Base-by-base conservation (phyloP, 1,284 basidiomycete genomes). In the Papiliotrema fonsecae region DNA sequence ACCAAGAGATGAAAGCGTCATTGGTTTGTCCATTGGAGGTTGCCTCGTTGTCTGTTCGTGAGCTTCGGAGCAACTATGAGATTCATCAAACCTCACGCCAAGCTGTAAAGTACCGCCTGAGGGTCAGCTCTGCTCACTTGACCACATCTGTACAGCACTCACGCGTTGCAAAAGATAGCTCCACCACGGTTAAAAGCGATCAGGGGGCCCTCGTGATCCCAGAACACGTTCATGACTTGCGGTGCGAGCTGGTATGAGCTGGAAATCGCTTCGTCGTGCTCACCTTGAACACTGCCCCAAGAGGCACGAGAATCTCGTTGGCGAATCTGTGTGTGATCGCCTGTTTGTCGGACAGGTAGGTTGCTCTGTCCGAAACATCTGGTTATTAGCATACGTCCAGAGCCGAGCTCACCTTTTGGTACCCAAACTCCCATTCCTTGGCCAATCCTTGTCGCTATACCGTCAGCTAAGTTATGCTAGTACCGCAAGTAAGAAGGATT, bases 131-230 rank as follows among this genome's bases (percentile, higher is more conserved):
- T 19, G 10, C 14, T 7, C 30, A 18, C n/a, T n/a, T n/a, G n/a
- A n/a, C n/a, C n/a, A 35, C 19, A 24, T 6, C 28, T n/a, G 19
- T 25, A 6, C 11, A 18, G 13, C 6, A 58, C 76, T 68, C 46
- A 70, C 61, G 93, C 75, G 67, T 97, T 97, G 57, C 97, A 76
- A 75, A 91, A 97, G 26, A 98, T 78, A 51, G 86, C 86, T 3
- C 89, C 91, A 45, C 83, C 84, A 26, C 90, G 79, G 70, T 97
- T 98, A 78, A 97, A 97, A 0, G 93, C 94, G 52, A 97, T 96
- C 18, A 86, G 75, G 1, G 84, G 86, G 1, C 93, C 92, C 6
- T 77, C 75, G 10, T 78, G 66, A 64, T 98, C 92, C 71, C 84
- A 86, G 69, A 97, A 97, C 2, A 98, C 80, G 61, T 93, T 88